Percentiles rank a stretch among this genome's conserved stretches.
Conservation (phyloP, 306 rosid species). For the Hippophae gyantsensis region DNA sequence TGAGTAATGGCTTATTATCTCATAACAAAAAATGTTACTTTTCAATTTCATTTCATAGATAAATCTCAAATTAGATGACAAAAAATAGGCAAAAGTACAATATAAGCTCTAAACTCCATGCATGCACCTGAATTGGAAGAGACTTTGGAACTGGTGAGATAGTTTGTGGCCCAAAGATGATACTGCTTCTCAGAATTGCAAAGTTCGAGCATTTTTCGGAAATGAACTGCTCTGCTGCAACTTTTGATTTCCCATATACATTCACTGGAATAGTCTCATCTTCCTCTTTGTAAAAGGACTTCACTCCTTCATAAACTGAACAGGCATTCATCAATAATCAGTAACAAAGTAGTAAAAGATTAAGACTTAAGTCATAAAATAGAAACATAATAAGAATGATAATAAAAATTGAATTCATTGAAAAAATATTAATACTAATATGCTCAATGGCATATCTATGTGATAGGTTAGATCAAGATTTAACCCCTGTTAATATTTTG, state of each 20-base stretch:
- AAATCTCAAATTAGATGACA: neutral
- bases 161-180: conserved; percentile 87
- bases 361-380: conserved; percentile 5
- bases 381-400: neutral
- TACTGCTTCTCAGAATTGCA: conserved; percentile 88
- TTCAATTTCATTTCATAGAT: neutral
- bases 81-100: conserved; percentile 1
- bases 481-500: no score
- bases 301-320: conserved; percentile 83
- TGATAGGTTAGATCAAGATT: no score
- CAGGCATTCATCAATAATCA: conserved; percentile 17
- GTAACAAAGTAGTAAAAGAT: conserved; percentile 11
- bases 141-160: conserved; percentile 78
- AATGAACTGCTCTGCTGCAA: conserved; percentile 68
- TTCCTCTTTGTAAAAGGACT: conserved; percentile 82
- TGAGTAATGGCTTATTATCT: no score
- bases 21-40: neutral
- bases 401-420: no score
- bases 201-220: conserved; percentile 51
- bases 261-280: conserved; percentile 59
- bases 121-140: conserved; percentile 79
- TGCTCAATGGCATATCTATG: no score
- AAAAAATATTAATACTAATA: no score
- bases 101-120: neutral
- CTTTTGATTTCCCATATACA: conserved; percentile 79